Base-by-base conservation (phyloP, 108 stramenopile genomes). In the Skeletonema costatum region DNA sequence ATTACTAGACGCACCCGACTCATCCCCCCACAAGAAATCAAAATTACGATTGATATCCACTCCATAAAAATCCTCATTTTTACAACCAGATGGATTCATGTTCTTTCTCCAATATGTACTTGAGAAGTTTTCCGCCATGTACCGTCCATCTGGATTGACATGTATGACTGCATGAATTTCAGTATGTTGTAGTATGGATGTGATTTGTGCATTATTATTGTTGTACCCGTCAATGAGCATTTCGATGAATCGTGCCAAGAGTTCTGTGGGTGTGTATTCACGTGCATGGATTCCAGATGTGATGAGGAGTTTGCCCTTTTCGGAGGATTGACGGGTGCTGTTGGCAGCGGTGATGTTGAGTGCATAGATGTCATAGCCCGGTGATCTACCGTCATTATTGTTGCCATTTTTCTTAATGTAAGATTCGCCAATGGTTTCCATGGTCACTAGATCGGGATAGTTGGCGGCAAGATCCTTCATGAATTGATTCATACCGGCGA, bases 31-130 rank as follows among this genome's bases (percentile, higher is more conserved):
- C 48, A 67, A 56, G 38, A 87, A 88, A 44, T 80, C 85, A 61
- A 70, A 90, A 35, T 90, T 90, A 9, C 90, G 76, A 71, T 86
- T 86, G 32, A 86, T 38, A 60, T 86, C 86, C 1, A 86, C 86
- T 3, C 86, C 86, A 29, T 25, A 21, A 25, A 56, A 56, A 9
- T 19, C 65, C 4, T 59, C 9, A 60, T 74, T 66, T 0, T 36
- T 17, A 0, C 68, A n/a, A 16, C 32, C 11, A 4, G 13, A 13
- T 10, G 32, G 14, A 44, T 81, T 81, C 29, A 70, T 9, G 64
- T 86, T 86, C 63, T 86, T 86, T 25, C 85, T 67, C 32, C 64
- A 53, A 13, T 64, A 58, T 0, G 42, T 21, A 29, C 29, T 7
- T 56, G 53, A 53, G 17, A 29, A 12, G 3, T 21, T 41, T 46